Percentiles rank a stretch among this genome's conserved stretches.
Conservation (phyloP, 176 grass and related monocot genomes). For the Olyra latifolia region DNA sequence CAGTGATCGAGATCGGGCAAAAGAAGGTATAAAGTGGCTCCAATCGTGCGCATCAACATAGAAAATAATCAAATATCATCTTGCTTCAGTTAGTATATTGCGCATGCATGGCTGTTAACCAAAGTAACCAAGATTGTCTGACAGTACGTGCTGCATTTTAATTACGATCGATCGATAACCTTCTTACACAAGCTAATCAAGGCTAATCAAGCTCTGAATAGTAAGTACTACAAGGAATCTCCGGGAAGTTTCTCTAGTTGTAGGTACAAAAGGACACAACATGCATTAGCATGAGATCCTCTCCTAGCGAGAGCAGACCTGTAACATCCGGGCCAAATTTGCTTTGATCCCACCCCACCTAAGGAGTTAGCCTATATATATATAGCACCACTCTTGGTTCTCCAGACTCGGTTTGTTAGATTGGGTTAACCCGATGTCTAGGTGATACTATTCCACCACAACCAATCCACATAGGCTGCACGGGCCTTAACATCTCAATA, state of each 20-base stretch:
- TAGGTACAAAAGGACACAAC: neutral
- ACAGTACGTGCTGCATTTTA: neutral
- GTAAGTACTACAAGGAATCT: neutral
- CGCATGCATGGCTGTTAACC: conserved; percentile 5
- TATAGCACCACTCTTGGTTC: too few relatives aligned
- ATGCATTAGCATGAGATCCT: neutral
- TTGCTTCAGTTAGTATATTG: neutral
- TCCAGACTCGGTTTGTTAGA: too few relatives aligned
- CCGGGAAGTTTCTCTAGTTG: neutral
- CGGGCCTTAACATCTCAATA: too few relatives aligned
- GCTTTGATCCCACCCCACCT: too few relatives aligned
- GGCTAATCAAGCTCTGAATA: neutral
- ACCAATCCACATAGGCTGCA: too few relatives aligned
- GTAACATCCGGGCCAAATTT: too few relatives aligned
- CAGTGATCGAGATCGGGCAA: neutral
- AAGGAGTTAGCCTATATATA: too few relatives aligned
- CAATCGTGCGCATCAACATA: neutral
- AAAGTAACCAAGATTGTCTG: neutral
- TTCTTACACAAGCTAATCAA: conserved; percentile 18
- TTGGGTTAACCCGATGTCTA: too few relatives aligned
- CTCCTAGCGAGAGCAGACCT: too few relatives aligned
- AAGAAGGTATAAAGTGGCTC: neutral
- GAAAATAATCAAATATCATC: neutral
- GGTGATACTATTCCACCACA: too few relatives aligned
- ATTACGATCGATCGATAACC: conserved; percentile 1